phyloP scores from a whole-genome alignment of 2,329 filamentous ascomycete genomes.

The Xylariaceae sp. region DNA sequence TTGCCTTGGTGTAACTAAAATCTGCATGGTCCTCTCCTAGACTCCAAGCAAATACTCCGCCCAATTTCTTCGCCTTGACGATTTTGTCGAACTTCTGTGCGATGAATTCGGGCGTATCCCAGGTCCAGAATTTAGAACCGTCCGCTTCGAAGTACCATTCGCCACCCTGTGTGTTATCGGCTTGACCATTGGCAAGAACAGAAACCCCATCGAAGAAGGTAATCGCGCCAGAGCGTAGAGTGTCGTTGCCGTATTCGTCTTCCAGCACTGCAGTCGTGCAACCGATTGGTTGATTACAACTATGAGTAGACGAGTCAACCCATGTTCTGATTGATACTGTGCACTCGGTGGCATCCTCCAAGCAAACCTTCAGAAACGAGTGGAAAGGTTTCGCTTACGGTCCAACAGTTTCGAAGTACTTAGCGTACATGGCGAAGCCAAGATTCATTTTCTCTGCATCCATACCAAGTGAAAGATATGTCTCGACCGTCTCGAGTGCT shows the following conservation, averaged over 20 bases:
- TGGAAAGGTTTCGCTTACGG: constrained; percentile 16
- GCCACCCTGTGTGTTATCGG: constrained; percentile 59
- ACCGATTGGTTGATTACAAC: constrained; percentile 41
- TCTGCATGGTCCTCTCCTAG: constrained; percentile 14
- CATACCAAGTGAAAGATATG: constrained; percentile 57
- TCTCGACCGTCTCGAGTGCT: constrained; percentile 53
- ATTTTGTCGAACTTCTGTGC: constrained; percentile 60
- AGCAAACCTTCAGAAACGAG: too few species aligned
- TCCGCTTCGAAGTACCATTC: constrained; percentile 65
- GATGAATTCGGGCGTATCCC: constrained; percentile 64
- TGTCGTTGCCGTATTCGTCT: constrained; percentile 55
- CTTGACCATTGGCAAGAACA: constrained; percentile 41
- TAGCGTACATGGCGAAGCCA: constrained; percentile 66
- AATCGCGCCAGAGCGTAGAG: constrained; percentile 47
- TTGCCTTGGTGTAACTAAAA: constrained; percentile 14
- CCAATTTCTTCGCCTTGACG: constrained; percentile 53
- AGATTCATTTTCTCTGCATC: constrained; percentile 55
- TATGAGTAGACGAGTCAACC: too few species aligned
- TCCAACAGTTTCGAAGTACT: constrained; percentile 56
- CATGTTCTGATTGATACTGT: too few species aligned
- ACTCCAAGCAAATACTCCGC: constrained; percentile 50
- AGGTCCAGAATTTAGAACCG: constrained; percentile 68
- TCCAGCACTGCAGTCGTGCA: constrained; percentile 58
- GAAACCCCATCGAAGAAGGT: constrained; percentile 42
- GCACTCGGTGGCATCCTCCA: too few species aligned